phyloP scores from a whole-genome alignment of 2,329 filamentous ascomycete species.

The Dactylellina leptospora region DNA sequence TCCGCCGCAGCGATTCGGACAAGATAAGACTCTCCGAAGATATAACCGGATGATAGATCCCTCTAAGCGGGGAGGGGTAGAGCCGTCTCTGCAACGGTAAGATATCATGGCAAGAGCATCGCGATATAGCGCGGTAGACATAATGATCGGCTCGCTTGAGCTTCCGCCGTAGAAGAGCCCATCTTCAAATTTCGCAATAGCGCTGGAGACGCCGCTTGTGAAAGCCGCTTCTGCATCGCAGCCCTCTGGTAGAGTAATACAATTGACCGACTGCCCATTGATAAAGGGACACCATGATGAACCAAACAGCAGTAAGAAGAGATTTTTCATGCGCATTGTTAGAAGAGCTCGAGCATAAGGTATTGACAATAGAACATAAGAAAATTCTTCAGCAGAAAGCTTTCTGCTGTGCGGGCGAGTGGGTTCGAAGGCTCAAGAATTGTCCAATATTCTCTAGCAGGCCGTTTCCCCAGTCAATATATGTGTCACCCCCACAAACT shows the following conservation, averaged over 20 bases:
- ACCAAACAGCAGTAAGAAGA: constrained; percentile 7
- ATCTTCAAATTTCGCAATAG: constrained; percentile 21
- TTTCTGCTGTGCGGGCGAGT: too few relatives aligned
- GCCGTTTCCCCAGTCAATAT: too few relatives aligned
- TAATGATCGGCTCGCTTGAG: constrained; percentile 9
- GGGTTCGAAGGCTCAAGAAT: too few relatives aligned
- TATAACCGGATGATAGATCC: constrained; percentile 16
- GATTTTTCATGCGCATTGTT: constrained; percentile 10
- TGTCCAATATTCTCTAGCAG: too few relatives aligned
- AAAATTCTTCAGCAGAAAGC: background rate
- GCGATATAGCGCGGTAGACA: constrained; percentile 10
- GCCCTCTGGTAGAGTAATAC: constrained; percentile 17
- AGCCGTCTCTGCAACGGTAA: constrained; percentile 15
- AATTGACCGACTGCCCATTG: constrained; percentile 36
- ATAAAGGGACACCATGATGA: constrained; percentile 5
- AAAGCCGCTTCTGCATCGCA: constrained; percentile 11
- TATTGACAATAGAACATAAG: background rate
- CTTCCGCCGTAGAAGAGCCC: constrained; percentile 28
- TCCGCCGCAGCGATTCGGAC: constrained; percentile 13
- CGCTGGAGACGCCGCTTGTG: constrained; percentile 6
- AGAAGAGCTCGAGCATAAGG: background rate
- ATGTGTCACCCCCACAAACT: too few relatives aligned
- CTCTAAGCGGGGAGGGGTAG: constrained; percentile 12
- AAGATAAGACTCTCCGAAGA: constrained; percentile 17
- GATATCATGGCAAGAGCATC: constrained; percentile 13